A percentile compares a stretch with the other conserved stretches of the same genome.
Evolutionary conservation across 2,329 filamentous ascomycete genomes (phyloP).

Genomic region (Microsporum canis): DNA sequence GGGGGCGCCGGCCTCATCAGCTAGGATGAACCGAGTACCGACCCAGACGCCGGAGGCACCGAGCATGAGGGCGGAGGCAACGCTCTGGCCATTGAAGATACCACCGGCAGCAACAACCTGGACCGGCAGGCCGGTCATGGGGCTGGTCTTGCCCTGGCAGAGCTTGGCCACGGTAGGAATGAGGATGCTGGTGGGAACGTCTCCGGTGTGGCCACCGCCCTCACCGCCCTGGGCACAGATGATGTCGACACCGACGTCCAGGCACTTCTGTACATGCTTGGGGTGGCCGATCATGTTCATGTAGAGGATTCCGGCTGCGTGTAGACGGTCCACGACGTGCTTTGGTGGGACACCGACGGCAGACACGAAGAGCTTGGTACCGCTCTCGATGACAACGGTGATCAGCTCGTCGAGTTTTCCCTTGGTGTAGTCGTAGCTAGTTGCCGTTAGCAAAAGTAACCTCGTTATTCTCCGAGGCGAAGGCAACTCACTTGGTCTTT

Average conservation of each 20-base stretch:
- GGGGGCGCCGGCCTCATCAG: constrained; percentile 87
- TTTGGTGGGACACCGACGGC: constrained; percentile 90
- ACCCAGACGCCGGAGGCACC: constrained; percentile 92
- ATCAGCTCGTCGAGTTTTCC: constrained; percentile 87
- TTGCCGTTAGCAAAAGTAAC: constrained; percentile 8
- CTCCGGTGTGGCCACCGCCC: constrained; percentile 90
- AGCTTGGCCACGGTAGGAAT: constrained; percentile 85
- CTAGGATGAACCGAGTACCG: constrained; percentile 88
- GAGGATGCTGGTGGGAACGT: constrained; percentile 81
- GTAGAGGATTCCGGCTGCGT: constrained; percentile 78
- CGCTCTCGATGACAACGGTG: constrained; percentile 84
- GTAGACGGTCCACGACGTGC: constrained; percentile 77
- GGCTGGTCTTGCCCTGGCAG: constrained; percentile 68
- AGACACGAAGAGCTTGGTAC: constrained; percentile 87
- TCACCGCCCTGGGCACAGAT: constrained; percentile 98
- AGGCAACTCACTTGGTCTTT: constrained; percentile 65
- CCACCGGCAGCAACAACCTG: constrained; percentile 90
- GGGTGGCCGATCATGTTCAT: constrained; percentile 99
- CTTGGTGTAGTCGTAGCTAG: constrained; percentile 98
- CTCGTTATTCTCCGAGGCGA: neutral
- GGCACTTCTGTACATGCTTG: constrained; percentile 95
- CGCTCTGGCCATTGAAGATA: constrained; percentile 80
- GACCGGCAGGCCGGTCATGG: constrained; percentile 74
- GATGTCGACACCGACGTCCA: constrained; percentile 83
- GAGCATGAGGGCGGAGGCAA: constrained; percentile 85